Evolutionary conservation across 805 yeast species (phyloP).

Genomic region (Starmerella bacillaris): DNA sequence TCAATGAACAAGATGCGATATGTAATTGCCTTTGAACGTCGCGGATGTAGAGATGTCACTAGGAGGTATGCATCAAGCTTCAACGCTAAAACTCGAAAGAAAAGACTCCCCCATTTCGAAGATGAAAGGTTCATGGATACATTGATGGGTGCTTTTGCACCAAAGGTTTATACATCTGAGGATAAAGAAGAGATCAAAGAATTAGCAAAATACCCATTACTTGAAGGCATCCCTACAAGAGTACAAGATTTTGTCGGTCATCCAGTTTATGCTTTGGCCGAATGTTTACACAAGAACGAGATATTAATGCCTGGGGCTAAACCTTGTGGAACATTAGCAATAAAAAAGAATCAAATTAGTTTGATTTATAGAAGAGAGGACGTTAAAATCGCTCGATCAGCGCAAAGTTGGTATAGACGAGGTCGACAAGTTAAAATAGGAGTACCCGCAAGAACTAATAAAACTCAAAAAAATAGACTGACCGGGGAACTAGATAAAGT

Average conservation of each 20-base stretch:
- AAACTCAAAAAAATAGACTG: conserved; percentile 16
- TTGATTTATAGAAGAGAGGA: conserved; percentile 43
- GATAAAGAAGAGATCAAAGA: conserved; percentile 36
- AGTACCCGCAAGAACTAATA: conserved; percentile 37
- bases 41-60: conserved; percentile 65
- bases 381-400: conserved; percentile 46
- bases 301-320: conserved; percentile 42
- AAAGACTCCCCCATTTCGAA: conserved; percentile 37
- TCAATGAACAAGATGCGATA: conserved; percentile 45
- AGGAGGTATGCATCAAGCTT: conserved; percentile 55
- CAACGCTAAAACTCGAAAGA: conserved; percentile 59
- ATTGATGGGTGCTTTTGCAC: conserved; percentile 24
- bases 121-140: conserved; percentile 35
- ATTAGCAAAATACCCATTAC: conserved; percentile 40
- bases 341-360: conserved; percentile 26
- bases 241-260: conserved; percentile 71
- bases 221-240: conserved; percentile 78
- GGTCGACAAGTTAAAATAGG: conserved; percentile 66
- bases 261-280: conserved; percentile 67
- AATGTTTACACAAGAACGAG: conserved; percentile 56
- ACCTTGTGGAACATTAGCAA: conserved; percentile 55
- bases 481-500: conserved; percentile 16
- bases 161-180: conserved; percentile 21
- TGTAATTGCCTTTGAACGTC: conserved; percentile 58
- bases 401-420: conserved; percentile 69